Evolutionary conservation across 805 yeast genomes (phyloP).

Genomic region (Barnettozyma sucrosica): DNA sequence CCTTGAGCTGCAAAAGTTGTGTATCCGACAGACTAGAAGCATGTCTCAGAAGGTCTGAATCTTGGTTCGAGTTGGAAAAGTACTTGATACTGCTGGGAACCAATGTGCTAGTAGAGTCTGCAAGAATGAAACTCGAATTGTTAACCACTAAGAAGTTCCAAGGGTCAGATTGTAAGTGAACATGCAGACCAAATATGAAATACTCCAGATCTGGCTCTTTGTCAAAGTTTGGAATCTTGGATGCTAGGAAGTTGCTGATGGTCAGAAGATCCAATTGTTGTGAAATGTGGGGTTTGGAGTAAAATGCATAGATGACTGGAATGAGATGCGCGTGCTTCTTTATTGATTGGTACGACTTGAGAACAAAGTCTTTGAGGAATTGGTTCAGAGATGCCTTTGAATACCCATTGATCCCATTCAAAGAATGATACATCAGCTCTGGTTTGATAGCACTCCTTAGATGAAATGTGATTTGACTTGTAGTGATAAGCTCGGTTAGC

Average conservation of each 20-base stretch:
- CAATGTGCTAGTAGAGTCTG: not conserved
- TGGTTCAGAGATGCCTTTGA: not conserved
- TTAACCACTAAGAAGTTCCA: slow-evolving; percentile 5
- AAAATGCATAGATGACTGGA: slow-evolving; percentile 9
- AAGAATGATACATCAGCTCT: slow-evolving; percentile 5
- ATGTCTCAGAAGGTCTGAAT: slow-evolving; percentile 6
- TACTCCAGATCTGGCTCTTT: not conserved
- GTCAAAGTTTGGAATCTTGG: not conserved
- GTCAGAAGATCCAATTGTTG: slow-evolving; percentile 5
- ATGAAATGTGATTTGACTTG: slow-evolving; percentile 6
- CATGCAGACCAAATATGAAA: slow-evolving; percentile 8
- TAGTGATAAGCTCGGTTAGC: slow-evolving; percentile 1
- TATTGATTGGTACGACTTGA: slow-evolving; percentile 1
- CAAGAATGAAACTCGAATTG: not conserved
- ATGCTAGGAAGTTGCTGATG: slow-evolving; percentile 4
- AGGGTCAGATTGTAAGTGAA: slow-evolving; percentile 10
- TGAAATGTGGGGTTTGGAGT: slow-evolving; percentile 2
- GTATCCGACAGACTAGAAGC: not conserved
- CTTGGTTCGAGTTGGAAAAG: slow-evolving; percentile 6
- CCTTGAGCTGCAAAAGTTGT: not conserved
- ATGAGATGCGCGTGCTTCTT: slow-evolving; percentile 4
- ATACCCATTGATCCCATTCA: not conserved
- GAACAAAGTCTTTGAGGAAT: slow-evolving; percentile 4
- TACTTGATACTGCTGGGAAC: slow-evolving; percentile 7
- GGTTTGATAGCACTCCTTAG: slow-evolving; percentile 3